Base-by-base conservation (phyloP, 2,329 filamentous ascomycete species). In the Mollisiaceae sp. region DNA sequence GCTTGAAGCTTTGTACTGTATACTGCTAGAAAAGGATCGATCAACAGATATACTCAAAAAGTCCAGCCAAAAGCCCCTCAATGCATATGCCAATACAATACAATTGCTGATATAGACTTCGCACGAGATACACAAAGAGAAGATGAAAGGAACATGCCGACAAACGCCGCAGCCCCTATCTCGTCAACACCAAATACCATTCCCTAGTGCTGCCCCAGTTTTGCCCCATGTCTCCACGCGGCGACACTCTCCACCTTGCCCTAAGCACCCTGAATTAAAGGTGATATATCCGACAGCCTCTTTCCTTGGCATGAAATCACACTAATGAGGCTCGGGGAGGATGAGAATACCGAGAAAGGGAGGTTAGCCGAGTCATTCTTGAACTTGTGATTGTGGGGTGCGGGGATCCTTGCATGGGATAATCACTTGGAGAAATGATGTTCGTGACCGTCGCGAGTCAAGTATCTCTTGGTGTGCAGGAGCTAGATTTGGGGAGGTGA, bases 271-370 rank as follows among this genome's bases (percentile, higher is more conserved):
- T 54, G 50, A 54, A 35, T 54, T 32, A 54, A 4, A 54, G 8
- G 27, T 54, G 50, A 54, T 24, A 54, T 18, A 54, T 9, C 50
- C 20, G 22, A 11, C 32, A 54, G 24, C 27, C 22, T 54, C 20
- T 11, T 1, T 11, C n/a, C 50, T 32, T 54, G 50, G 50, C n/a
- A 54, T 12, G 1, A 20, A 50, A 2, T 8, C n/a, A 11, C 50
- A n/a, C 50, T 27, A 27, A 54, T 12, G 24, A 54, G 50, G 59
- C 3, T 61, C 59, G 59, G 59, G 59, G 59, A 61, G 59, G 59
- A 54, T 14, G 54, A 11, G 20, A 27, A 4, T 39, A 32, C 24
- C 5, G 14, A 27, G n/a, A 22, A 20, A 39, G 27, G 59, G 35
- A 39, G 47, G 59, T 54, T 41, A 55, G 35, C 59, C 59, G 59